A percentile compares a stretch with the other conserved stretches of the same genome.
Conservation (phyloP, 1,139 yeast species). For the Diutina mesorugosa region DNA sequence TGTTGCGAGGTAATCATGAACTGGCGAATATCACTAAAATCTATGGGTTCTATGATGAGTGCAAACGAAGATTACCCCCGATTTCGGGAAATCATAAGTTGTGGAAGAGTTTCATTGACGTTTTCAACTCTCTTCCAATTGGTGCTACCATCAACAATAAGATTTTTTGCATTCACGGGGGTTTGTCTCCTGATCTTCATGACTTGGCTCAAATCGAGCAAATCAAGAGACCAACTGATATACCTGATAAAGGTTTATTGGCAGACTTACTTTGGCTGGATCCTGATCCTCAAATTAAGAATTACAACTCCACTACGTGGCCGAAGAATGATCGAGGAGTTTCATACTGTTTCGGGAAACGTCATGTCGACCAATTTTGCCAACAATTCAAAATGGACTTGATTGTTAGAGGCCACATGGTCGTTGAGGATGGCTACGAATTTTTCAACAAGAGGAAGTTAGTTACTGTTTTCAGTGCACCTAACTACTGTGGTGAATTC, state of each 20-base stretch:
- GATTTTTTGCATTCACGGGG: constrained; percentile 85
- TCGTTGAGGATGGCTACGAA: constrained; percentile 87
- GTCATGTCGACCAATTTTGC: constrained; percentile 63
- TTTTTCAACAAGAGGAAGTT: constrained; percentile 66
- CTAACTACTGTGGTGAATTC: constrained; percentile 86
- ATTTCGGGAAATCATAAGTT: constrained; percentile 34
- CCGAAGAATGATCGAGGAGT: constrained; percentile 81
- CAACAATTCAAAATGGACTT: constrained; percentile 62
- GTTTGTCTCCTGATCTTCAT: constrained; percentile 64
- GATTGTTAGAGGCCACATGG: constrained; percentile 84
- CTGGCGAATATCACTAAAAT: constrained; percentile 3
- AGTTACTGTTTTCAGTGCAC: constrained; percentile 80
- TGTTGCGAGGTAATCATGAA: constrained; percentile 3
- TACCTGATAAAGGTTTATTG: constrained; percentile 71
- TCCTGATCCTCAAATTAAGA: constrained; percentile 51
- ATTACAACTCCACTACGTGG: constrained; percentile 42
- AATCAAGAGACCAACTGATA: constrained; percentile 74
- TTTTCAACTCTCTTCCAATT: constrained; percentile 72
- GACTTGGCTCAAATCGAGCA: constrained; percentile 55
- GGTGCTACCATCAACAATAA: constrained; percentile 81
- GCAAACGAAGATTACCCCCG: constrained; percentile 59
- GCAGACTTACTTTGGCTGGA: constrained; percentile 86
- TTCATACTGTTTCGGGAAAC: constrained; percentile 66
- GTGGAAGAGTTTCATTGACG: constrained; percentile 74
- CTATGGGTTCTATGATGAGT: constrained; percentile 31